These are phyloP conservation scores for Neurospora terricola DNA, from an alignment of 495 filamentous ascomycete species.

Conservation along the genomic window DNA sequence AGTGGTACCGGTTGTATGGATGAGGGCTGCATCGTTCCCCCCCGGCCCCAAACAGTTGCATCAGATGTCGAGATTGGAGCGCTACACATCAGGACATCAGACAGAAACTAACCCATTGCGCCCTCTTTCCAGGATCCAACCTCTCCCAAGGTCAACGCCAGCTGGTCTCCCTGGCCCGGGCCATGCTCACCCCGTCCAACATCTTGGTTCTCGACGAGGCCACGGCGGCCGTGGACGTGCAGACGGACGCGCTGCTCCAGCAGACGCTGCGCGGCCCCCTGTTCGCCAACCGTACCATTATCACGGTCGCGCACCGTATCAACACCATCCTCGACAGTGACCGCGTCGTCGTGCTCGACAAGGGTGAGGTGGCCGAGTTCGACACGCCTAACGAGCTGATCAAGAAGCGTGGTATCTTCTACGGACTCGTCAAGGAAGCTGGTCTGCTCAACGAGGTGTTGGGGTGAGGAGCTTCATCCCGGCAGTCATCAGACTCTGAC, in stretches of 20 bases:
- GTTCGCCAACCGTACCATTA: slow-evolving; percentile 87
- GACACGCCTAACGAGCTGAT: slow-evolving; percentile 35
- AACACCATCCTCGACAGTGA: slow-evolving; percentile 95
- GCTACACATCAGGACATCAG: too few relatives aligned
- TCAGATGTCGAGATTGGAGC: neutral
- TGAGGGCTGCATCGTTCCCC: neutral
- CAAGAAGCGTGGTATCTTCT: slow-evolving; percentile 33
- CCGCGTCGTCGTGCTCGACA: slow-evolving; percentile 77
- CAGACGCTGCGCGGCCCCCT: slow-evolving; percentile 49
- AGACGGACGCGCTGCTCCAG: slow-evolving; percentile 82
- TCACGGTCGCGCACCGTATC: slow-evolving; percentile 95
- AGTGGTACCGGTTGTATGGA: neutral
- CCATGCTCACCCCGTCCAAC: slow-evolving; percentile 88
- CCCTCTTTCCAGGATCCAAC: slow-evolving; percentile 45
- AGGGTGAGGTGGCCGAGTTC: slow-evolving; percentile 40
- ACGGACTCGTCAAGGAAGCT: slow-evolving; percentile 37
- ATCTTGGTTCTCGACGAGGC: slow-evolving; percentile 97
- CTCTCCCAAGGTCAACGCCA: slow-evolving; percentile 86
- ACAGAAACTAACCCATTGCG: neutral
- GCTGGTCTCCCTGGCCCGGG: slow-evolving; percentile 84
- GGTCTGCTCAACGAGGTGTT: slow-evolving; percentile 24
- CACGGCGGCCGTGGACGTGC: slow-evolving; percentile 90
- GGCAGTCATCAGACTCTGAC: neutral
- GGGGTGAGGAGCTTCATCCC: neutral
- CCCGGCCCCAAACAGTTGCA: neutral